Evolutionary conservation across 2,329 filamentous ascomycete species (phyloP), one percentile per base, ranked within the genome.

Genomic region (Aureobasidium sp.): DNA sequence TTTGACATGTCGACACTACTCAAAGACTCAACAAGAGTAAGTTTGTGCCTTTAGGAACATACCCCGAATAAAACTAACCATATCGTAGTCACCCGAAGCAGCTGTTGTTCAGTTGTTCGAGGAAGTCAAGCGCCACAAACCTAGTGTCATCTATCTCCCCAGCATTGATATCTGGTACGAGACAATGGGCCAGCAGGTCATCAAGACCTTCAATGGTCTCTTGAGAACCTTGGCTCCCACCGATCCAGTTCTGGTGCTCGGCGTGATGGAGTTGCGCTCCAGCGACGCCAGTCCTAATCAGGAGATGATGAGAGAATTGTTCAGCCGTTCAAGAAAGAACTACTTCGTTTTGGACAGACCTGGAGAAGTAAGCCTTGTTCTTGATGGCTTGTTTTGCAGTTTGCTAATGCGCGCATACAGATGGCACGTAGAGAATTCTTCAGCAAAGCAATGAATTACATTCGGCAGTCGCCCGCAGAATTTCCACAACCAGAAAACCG

Each of bases 131-230:
- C 87, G 92, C 41, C 92, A 97, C 72, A 97, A 96, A 73, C 94
- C 94, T 0, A 95, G 92, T 72, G 90, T 97, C 41, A 94, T 99
- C 57, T 97, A 92, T 74, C 89, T 99, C 47, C 93, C 94, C 2
- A 88, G 92, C 67, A 84, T 97, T 53, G 89, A 96, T 67, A 83
- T 87, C 8, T 99, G 94, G 94, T 93, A 91, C 71, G 77, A 83
- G 13, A 87, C 89, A 0, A 78, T 91, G 43, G 84, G 87, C 2
- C 77, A 78, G 13, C 72, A 80, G 15, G 83, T 84, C 5, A 84
- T 96, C 61, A 87, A 87, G 37, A 94, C 91, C 0, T 97, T 99
- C 74, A 81, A 87, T 64, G 87, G 89, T 9, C 85, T 97, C 73
- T 76, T 99, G 39, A 85, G 86, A 67, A 88, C 88, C 2, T 86